Base-by-base conservation (phyloP, 495 filamentous ascomycete genomes). In the Amniculicola lignicola region DNA sequence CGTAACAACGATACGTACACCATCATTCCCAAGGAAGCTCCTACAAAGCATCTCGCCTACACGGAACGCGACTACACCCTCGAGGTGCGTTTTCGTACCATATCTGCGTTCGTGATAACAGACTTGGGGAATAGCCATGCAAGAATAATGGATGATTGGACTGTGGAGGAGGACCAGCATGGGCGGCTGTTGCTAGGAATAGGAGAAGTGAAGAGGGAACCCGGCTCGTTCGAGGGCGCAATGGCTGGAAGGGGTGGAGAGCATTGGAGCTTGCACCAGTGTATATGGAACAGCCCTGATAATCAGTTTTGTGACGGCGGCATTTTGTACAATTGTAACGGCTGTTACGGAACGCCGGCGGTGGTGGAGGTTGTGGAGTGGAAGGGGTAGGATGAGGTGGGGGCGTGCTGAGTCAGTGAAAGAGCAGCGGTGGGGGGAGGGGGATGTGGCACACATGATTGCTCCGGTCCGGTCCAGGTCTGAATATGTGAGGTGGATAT, bases 241-340 rank as follows among this genome's bases (percentile, higher is more conserved):
- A n/a, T n/a, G n/a, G n/a, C n/a, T n/a, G 33, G 18, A 18, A 19
- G 36, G 18, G 6, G 37, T 40, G 37, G 37, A 19, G 37, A 6
- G 7, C 37, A 6, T 18, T 29, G 35, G 27, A 36, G n/a, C n/a
- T n/a, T n/a, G n/a, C n/a, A n/a, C n/a, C n/a, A n/a, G n/a, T n/a
- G n/a, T n/a, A n/a, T n/a, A n/a, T n/a, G n/a, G n/a, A n/a, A n/a
- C n/a, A n/a, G n/a, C n/a, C n/a, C n/a, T n/a, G n/a, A n/a, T n/a
- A n/a, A 24, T 37, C 16, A 45, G 41, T 19, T 48, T 16, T 48
- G 44, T 33, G 44, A 48, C 33, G 44, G 44, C 24, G 29, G 4
- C 21, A 4, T 11, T 29, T 48, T 48, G 4, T 9, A 31, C 6
- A 48, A 48, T 33, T 40, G 37, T 40, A 16, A 16, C 19, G 37